Evolutionary conservation across 1,284 basidiomycete species (phyloP), one percentile per base, ranked within the genome.

Genomic region (Heterobasidion occidentale): DNA sequence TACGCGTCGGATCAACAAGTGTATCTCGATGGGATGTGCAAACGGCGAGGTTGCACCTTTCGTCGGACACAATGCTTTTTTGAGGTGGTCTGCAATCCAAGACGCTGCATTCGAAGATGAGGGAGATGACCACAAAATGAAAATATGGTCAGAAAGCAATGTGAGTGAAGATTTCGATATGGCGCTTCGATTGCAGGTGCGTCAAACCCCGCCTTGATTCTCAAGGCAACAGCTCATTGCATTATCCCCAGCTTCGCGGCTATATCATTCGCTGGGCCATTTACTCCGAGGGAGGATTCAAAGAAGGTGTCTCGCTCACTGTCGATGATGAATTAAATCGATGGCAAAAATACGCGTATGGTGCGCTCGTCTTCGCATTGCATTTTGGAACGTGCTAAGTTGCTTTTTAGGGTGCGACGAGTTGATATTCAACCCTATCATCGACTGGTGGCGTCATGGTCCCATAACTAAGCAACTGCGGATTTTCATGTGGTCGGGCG

Each of bases 291-390:
- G 81, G 88, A 42, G 87, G 80, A 0, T 94, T 93, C 74, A 86
- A 90, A 69, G 92, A 94, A 65, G 92, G 92, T 62, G 92, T 94
- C 17, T 90, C 86, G 0, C 74, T 94, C 11, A 88, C 86, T 0
- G 81, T 82, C 58, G 88, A 90, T 49, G 89, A 92, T 64, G 88
- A 90, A 65, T 71, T 90, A 2, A 92, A 92, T 61, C 71, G 91
- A 3, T 94, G 91, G 91, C 87, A 92, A 62, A 94, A 94, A 66
- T 94, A 93, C 64, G 78, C 88, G 0, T 92, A 88, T 66, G 89
- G 90, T 88, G 66, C 51, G 59, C 58, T 12, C 7, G 5, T 3
- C 38, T 45, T 54, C 58, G 49, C 20, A 19, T 27, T 27, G 35
- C 11, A 7, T 9, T 11, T 19, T 51, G 35, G 51, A 55, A n/a